These are phyloP conservation scores for Macrotyloma uniflorum DNA, from an alignment of 306 rosid genomes.

Conservation along the genomic window DNA sequence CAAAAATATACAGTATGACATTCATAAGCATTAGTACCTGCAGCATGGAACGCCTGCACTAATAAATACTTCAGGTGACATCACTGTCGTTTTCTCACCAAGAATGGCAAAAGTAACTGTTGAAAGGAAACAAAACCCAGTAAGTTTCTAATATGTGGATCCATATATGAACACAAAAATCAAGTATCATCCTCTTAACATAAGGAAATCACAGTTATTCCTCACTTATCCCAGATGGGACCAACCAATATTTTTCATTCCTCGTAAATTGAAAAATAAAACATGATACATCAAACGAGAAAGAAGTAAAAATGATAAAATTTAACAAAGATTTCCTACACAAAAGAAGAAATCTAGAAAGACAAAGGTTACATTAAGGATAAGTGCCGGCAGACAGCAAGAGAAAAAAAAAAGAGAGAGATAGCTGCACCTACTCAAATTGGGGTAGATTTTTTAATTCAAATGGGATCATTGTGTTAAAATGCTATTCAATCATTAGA, in stretches of 20 bases:
- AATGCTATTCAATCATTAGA: not conserved
- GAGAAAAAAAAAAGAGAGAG: not conserved
- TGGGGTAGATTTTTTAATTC: not conserved
- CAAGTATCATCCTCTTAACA: conserved; percentile 24
- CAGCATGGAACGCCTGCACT: conserved; percentile 96
- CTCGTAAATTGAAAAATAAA: conserved; percentile 20
- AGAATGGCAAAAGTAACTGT: conserved; percentile 91
- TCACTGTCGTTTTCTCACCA: conserved; percentile 98
- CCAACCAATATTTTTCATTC: conserved; percentile 21
- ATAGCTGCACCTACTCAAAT: conserved; percentile 16
- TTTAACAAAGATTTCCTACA: conserved; percentile 1
- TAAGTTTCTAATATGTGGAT: conserved; percentile 31
- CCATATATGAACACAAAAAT: conserved; percentile 24
- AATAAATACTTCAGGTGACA: conserved; percentile 92
- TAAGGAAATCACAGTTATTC: conserved; percentile 31
- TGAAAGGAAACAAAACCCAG: conserved; percentile 34
- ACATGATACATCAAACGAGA: conserved; percentile 26
- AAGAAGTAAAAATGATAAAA: conserved; percentile 4
- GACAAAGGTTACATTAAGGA: not conserved
- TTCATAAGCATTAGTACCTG: conserved; percentile 61
- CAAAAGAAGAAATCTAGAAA: conserved; percentile 20
- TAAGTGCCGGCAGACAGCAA: not conserved
- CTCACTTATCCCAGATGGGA: not conserved
- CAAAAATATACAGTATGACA: conserved; percentile 33
- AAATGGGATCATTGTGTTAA: not conserved